Percentiles rank a stretch among this genome's conserved stretches.
Evolutionary conservation across 2,329 filamentous ascomycete species (phyloP).

Genomic region (Ophiostoma populinum): DNA sequence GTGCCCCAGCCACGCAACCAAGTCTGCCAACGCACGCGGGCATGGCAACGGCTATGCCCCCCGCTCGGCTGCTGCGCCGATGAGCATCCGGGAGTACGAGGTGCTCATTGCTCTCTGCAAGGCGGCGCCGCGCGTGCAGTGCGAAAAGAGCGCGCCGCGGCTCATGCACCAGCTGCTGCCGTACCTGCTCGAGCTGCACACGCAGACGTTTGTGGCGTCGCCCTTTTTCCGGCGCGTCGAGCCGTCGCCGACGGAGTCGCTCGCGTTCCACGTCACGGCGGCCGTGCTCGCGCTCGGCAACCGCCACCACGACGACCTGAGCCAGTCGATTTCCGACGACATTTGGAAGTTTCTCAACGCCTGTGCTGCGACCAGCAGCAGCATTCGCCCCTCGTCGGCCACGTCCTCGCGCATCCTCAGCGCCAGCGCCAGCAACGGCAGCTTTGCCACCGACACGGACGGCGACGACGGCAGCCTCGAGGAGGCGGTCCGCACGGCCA

Average conservation of each 20-base stretch:
- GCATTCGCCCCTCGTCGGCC: constrained; percentile 23
- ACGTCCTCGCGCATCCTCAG: constrained; percentile 3
- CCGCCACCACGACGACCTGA: constrained; percentile 52
- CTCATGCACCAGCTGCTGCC: constrained; percentile 64
- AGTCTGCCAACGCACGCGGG: constrained; percentile 25
- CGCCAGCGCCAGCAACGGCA: constrained; percentile 12
- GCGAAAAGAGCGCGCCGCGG: constrained; percentile 54
- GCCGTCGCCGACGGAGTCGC: constrained; percentile 73
- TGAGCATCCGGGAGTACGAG: constrained; percentile 79
- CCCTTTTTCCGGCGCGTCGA: constrained; percentile 70
- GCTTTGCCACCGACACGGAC: constrained; percentile 27
- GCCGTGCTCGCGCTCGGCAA: constrained; percentile 69
- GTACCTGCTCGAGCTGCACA: constrained; percentile 73
- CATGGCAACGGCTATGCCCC: constrained; percentile 31
- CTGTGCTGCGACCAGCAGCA: constrained; percentile 45
- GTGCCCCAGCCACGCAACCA: constrained; percentile 30
- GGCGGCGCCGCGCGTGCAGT: constrained; percentile 60
- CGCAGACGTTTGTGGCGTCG: constrained; percentile 61
- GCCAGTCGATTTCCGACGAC: constrained; percentile 45
- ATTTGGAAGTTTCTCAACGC: constrained; percentile 57
- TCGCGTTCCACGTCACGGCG: constrained; percentile 61
- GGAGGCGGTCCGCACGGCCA: constrained; percentile 52
- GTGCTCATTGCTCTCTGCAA: constrained; percentile 83
- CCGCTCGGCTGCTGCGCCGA: constrained; percentile 30
- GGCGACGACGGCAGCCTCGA: constrained; percentile 44